These are phyloP conservation scores for Dentipellis sp. DNA, from an alignment of 768 basidiomycete genomes.

Conservation along the genomic window DNA sequence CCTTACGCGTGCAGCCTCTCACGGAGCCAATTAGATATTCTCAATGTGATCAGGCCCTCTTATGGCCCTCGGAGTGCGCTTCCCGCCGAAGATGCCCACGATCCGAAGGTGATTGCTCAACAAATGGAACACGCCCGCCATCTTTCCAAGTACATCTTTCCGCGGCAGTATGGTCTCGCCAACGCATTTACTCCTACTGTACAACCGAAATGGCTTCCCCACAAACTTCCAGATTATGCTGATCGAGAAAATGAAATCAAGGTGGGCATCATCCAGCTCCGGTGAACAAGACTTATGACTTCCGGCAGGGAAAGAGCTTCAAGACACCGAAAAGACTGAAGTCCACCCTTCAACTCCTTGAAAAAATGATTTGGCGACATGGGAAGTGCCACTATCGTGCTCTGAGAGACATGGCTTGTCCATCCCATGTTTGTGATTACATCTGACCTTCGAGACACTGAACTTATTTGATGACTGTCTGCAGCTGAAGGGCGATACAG, in stretches of 20 bases:
- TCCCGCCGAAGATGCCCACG: slow-evolving; percentile 18
- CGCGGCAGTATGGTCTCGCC: slow-evolving; percentile 62
- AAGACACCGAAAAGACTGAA: slow-evolving; percentile 74
- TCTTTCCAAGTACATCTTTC: slow-evolving; percentile 78
- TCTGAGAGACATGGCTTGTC: slow-evolving; percentile 58
- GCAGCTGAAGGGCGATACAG: slow-evolving; percentile 31
- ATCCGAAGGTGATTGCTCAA: slow-evolving; percentile 31
- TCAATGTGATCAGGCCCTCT: slow-evolving; percentile 47
- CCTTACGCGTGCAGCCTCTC: background rate
- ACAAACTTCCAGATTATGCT: slow-evolving; percentile 38
- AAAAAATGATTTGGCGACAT: slow-evolving; percentile 60
- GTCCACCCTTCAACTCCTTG: slow-evolving; percentile 39
- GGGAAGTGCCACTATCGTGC: slow-evolving; percentile 59
- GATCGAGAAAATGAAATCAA: slow-evolving; percentile 66
- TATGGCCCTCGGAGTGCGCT: slow-evolving; percentile 25
- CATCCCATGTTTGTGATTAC: slow-evolving; percentile 58
- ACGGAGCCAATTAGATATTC: slow-evolving; percentile 38
- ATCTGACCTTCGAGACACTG: background rate
- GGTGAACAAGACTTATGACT: slow-evolving; percentile 19
- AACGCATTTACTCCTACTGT: slow-evolving; percentile 40
- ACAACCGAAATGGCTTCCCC: slow-evolving; percentile 7
- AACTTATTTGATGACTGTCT: background rate
- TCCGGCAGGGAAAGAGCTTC: slow-evolving; percentile 25
- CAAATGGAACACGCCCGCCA: slow-evolving; percentile 47
- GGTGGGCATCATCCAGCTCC: slow-evolving; percentile 26